Percentiles rank a stretch among this genome's conserved stretches.
phyloP scores from a whole-genome alignment of 805 yeast genomes.

The Wickerhamiella nectarea region DNA sequence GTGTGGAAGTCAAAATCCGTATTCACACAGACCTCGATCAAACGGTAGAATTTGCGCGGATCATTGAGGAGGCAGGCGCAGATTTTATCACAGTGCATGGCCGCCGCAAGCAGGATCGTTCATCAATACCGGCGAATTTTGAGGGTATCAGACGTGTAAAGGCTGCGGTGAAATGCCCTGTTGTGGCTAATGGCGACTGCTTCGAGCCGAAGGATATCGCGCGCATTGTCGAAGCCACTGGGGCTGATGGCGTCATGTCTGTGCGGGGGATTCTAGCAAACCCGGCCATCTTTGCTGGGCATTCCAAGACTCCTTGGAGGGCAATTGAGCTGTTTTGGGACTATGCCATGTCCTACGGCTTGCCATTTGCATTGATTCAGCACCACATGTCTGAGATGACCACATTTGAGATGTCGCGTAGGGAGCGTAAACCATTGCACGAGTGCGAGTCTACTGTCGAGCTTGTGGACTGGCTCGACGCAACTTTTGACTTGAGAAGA shows the following conservation, averaged over 20 bases:
- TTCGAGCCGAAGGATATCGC: constrained; percentile 51
- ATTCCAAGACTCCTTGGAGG: constrained; percentile 69
- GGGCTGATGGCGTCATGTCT: constrained; percentile 89
- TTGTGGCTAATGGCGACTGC: constrained; percentile 97
- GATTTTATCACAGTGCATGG: constrained; percentile 94
- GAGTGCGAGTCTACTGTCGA: constrained; percentile 42
- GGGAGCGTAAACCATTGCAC: constrained; percentile 49
- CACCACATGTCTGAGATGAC: constrained; percentile 87
- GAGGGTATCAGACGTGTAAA: constrained; percentile 65
- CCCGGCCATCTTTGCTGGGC: constrained; percentile 79
- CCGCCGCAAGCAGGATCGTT: constrained; percentile 69
- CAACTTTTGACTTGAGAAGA: constrained; percentile 49
- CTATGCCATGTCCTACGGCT: constrained; percentile 61
- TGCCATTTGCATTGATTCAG: constrained; percentile 71
- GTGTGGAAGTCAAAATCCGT: constrained; percentile 83
- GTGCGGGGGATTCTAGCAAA: constrained; percentile 77
- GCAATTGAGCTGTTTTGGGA: constrained; percentile 78
- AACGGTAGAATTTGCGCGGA: constrained; percentile 57
- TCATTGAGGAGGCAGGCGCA: constrained; percentile 75
- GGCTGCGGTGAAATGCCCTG: constrained; percentile 47
- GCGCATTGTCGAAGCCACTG: constrained; percentile 48
- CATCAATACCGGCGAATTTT: constrained; percentile 67
- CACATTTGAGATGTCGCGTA: constrained; percentile 37
- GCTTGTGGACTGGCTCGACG: constrained; percentile 73
- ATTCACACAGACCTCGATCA: constrained; percentile 65